These are phyloP conservation scores for Macrocybe gigantea DNA, from an alignment of 768 basidiomycete genomes.

Conservation along the genomic window DNA sequence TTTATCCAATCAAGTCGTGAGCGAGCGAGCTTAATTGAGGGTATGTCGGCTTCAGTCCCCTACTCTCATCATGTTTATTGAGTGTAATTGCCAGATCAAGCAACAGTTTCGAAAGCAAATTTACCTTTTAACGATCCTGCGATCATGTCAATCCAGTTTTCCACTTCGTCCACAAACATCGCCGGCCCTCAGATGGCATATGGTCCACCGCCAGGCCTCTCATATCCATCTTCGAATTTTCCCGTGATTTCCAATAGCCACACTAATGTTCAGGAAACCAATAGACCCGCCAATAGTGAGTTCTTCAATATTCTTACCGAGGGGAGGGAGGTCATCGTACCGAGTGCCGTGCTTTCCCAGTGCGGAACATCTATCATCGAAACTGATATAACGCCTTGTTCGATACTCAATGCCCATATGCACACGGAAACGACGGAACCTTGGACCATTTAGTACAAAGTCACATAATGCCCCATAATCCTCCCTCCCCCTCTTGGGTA, in stretches of 20 bases:
- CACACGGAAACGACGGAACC: constrained; percentile 23
- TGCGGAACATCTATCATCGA: constrained; percentile 75
- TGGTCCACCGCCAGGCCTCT: constrained; percentile 67
- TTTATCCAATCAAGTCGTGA: constrained; percentile 70
- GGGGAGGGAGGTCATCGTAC: constrained; percentile 88
- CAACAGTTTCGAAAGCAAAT: constrained; percentile 26
- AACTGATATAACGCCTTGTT: constrained; percentile 45
- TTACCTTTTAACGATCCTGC: constrained; percentile 61
- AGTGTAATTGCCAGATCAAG: not conserved
- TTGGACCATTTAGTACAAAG: constrained; percentile 28
- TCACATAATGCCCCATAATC: constrained; percentile 23
- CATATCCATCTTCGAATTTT: constrained; percentile 28
- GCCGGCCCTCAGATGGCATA: constrained; percentile 30
- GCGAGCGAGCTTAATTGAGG: constrained; percentile 25
- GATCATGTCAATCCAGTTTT: constrained; percentile 72
- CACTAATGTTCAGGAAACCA: constrained; percentile 20
- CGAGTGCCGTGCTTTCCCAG: constrained; percentile 86
- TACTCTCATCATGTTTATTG: constrained; percentile 6
- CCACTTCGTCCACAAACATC: constrained; percentile 29
- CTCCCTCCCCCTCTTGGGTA: constrained; percentile 40
- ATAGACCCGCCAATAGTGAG: constrained; percentile 61
- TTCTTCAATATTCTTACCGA: constrained; percentile 41
- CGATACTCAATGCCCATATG: constrained; percentile 29
- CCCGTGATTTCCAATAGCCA: constrained; percentile 18
- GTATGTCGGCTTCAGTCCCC: constrained; percentile 17